Evolutionary conservation across 169 alveolate genomes (phyloP).

Genomic region (Fabrea salina): DNA sequence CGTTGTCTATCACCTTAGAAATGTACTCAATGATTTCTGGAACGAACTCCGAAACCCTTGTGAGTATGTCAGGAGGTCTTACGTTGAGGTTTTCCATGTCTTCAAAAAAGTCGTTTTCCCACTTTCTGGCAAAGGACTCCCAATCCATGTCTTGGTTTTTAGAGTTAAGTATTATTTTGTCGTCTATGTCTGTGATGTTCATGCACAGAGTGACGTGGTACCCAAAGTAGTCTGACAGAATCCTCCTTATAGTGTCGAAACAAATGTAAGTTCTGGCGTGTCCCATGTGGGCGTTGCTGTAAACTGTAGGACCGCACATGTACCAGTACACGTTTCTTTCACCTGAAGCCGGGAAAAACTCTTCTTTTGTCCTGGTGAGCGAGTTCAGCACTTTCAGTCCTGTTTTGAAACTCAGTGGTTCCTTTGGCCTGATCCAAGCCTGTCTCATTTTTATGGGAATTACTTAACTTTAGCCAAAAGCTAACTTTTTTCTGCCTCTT

Average conservation of each 20-base stretch:
- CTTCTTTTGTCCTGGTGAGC: slow-evolving; percentile 30
- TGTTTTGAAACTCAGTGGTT: slow-evolving; percentile 17
- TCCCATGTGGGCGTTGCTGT: slow-evolving; percentile 98
- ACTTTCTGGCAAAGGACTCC: slow-evolving; percentile 84
- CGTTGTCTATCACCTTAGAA: slow-evolving; percentile 87
- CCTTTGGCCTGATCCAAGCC: slow-evolving; percentile 18
- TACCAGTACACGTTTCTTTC: slow-evolving; percentile 84
- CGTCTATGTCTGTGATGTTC: slow-evolving; percentile 99
- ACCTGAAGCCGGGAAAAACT: slow-evolving; percentile 47
- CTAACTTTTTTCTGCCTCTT: slow-evolving; percentile 72
- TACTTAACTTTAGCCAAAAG: slow-evolving; percentile 76
- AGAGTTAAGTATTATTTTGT: slow-evolving; percentile 92
- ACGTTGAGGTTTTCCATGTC: slow-evolving; percentile 92
- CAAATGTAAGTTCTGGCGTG: slow-evolving; percentile 98
- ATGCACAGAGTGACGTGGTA: slow-evolving; percentile 93
- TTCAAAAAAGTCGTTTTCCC: slow-evolving; percentile 90
- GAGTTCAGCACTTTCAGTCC: slow-evolving; percentile 24
- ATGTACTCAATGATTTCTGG: slow-evolving; percentile 92
- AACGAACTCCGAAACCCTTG: slow-evolving; percentile 95
- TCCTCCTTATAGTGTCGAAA: slow-evolving; percentile 94
- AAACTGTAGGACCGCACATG: slow-evolving; percentile 96
- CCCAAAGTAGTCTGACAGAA: slow-evolving; percentile 92
- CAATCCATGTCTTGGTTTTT: slow-evolving; percentile 61
- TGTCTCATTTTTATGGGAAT: not conserved
- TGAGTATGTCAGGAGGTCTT: slow-evolving; percentile 90